phyloP scores from a whole-genome alignment of 441 rosid genomes.

The Erodium texanum region DNA sequence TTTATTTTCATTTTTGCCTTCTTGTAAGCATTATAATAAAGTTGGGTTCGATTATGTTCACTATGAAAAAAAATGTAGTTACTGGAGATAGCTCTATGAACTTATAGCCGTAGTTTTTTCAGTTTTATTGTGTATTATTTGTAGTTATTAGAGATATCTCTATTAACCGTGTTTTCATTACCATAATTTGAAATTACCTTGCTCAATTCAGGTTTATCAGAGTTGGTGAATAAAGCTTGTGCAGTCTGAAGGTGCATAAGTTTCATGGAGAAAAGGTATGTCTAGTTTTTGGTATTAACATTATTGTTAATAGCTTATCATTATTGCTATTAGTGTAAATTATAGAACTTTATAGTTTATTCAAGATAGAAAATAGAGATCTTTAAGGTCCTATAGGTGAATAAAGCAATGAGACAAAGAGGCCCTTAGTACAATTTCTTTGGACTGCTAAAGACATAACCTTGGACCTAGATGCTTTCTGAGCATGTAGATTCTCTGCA shows the following conservation, averaged over 20 bases:
- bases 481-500: not conserved
- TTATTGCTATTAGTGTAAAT: not conserved
- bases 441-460: not conserved
- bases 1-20: not conserved
- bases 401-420: no score
- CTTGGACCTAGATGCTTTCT: not conserved
- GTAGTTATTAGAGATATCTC: no score
- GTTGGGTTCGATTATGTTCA: not conserved
- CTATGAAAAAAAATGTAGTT: not conserved
- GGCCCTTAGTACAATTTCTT: no score
- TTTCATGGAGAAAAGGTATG: not conserved
- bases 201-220: no score
- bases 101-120: no score
- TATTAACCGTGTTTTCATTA: no score
- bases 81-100: no score
- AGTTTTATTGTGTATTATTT: no score
- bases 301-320: not conserved
- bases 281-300: not conserved
- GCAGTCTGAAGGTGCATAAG: no score
- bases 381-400: not conserved
- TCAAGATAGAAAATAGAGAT: not conserved
- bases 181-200: no score
- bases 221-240: no score
- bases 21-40: not conserved
- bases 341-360: not conserved